Conservation (phyloP, 352 stramenopile genomes). For the Pythium diclinum region DNA sequence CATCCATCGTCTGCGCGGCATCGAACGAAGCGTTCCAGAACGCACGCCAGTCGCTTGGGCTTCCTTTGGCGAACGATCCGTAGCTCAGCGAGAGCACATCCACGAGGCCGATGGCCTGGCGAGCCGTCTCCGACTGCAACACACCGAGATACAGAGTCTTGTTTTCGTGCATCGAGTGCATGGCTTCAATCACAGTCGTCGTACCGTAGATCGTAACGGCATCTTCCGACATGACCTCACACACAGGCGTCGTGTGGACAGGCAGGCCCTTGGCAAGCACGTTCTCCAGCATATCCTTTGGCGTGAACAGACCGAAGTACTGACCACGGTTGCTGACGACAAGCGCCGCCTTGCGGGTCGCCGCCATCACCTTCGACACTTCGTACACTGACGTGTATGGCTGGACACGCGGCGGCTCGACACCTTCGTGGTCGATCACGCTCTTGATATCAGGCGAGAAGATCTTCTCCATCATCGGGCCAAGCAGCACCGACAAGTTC, state of each 20-base stretch:
- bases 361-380: constrained; percentile 92
- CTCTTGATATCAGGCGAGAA: constrained; percentile 86
- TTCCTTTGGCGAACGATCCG: constrained; percentile 86
- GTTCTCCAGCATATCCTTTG: constrained; percentile 97
- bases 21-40: constrained; percentile 91
- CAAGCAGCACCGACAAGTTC: constrained; percentile 62
- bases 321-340: constrained; percentile 92
- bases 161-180: constrained; percentile 88
- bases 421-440: constrained; percentile 75
- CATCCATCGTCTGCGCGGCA: constrained; percentile 44
- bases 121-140: constrained; percentile 64
- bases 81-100: constrained; percentile 88
- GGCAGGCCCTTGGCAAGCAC: constrained; percentile 92
- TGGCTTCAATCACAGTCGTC: constrained; percentile 80
- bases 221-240: constrained; percentile 88
- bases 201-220: constrained; percentile 62
- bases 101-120: constrained; percentile 72
- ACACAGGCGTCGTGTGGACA: constrained; percentile 91
- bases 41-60: constrained; percentile 82
- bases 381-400: constrained; percentile 91
- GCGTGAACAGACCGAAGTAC: constrained; percentile 96
- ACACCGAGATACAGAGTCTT: constrained; percentile 85
- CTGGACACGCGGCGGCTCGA: constrained; percentile 75
- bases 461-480: constrained; percentile 85
- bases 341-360: constrained; percentile 93